Conservation (phyloP, 2,329 filamentous ascomycete genomes). For the Paecilomyces sp. region DNA sequence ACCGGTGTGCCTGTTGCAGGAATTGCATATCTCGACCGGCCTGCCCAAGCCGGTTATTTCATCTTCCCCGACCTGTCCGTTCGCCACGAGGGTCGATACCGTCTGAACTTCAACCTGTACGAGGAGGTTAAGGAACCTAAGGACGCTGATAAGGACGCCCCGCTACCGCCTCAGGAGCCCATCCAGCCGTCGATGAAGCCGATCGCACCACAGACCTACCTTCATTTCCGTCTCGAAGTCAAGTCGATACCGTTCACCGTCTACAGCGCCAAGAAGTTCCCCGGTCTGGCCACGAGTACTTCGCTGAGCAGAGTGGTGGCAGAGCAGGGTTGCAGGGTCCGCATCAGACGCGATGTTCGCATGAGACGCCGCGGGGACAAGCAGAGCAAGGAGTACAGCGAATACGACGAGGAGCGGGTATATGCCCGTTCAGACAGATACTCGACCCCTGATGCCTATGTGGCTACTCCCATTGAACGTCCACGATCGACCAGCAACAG, state of each 20-base stretch:
- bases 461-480: conserved; percentile 41
- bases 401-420: conserved; percentile 50
- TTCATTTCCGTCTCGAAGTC: conserved; percentile 83
- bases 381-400: conserved; percentile 59
- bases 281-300: conserved; percentile 85
- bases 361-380: conserved; percentile 81
- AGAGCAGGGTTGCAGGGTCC: conserved; percentile 92
- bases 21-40: conserved; percentile 91
- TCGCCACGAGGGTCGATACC: conserved; percentile 87
- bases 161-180: conserved; percentile 29
- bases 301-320: conserved; percentile 81
- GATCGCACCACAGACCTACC: conserved; percentile 47
- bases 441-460: conserved; percentile 44
- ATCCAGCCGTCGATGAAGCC: conserved; percentile 24
- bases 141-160: conserved; percentile 60
- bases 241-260: conserved; percentile 83
- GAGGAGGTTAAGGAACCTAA: conserved; percentile 84
- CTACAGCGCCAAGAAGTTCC: conserved; percentile 97
- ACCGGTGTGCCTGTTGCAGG: conserved; percentile 93
- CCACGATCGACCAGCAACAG: conserved; percentile 57
- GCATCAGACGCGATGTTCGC: conserved; percentile 87
- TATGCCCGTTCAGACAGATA: conserved; percentile 44
- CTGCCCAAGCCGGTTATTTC: conserved; percentile 76
- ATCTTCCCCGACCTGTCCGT: conserved; percentile 96
- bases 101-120: conserved; percentile 86